Conservation (phyloP, 2,329 filamentous ascomycete species). For the Paraphaeosphaeria minitans region DNA sequence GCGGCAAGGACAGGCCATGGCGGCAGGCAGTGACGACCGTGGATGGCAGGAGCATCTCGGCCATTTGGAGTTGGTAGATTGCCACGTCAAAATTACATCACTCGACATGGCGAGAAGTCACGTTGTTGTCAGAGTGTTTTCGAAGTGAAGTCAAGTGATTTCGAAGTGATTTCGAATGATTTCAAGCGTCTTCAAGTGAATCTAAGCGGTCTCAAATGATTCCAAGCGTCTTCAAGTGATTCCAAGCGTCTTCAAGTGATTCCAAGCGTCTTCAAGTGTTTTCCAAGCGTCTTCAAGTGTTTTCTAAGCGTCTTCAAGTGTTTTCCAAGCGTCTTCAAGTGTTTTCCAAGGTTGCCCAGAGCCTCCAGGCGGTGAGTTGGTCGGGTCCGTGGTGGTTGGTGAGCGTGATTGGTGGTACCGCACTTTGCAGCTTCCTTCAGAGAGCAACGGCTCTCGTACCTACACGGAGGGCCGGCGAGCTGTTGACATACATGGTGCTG, state of each 20-base stretch:
- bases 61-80: background rate
- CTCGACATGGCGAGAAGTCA: background rate
- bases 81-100: background rate
- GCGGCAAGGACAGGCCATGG: slow-evolving; percentile 13
- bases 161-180: too few species aligned
- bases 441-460: background rate
- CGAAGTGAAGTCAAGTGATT: too few species aligned
- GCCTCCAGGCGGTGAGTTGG: background rate
- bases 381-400: background rate
- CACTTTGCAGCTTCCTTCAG: background rate
- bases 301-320: too few species aligned
- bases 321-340: too few species aligned
- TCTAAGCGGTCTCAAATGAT: too few species aligned
- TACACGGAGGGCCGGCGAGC: background rate
- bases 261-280: too few species aligned
- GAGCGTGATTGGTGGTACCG: slow-evolving; percentile 1
- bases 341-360: too few species aligned
- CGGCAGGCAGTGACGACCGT: slow-evolving; percentile 7
- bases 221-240: too few species aligned
- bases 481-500: slow-evolving; percentile 1
- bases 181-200: too few species aligned
- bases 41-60: background rate
- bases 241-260: too few species aligned
- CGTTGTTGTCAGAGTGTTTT: background rate
- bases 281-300: too few species aligned